These are phyloP conservation scores for Phytopythium boreale DNA, from an alignment of 352 stramenopile genomes.

Conservation along the genomic window DNA sequence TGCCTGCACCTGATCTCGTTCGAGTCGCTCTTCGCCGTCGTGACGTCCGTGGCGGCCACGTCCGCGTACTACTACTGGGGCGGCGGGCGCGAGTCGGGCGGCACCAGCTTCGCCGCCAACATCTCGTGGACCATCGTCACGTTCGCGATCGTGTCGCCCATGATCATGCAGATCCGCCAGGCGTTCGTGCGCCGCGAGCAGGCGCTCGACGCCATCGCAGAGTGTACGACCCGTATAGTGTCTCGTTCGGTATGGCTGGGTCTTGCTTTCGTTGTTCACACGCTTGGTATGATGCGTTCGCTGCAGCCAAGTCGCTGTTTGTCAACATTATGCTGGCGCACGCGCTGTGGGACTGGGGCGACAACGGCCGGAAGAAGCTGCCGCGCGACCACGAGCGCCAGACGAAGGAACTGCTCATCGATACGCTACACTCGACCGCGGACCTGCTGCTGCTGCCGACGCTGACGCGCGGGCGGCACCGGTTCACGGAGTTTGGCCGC, in stretches of 20 bases:
- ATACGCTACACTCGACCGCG: slow-evolving; percentile 41
- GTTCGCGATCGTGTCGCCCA: slow-evolving; percentile 78
- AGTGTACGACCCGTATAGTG: slow-evolving; percentile 26
- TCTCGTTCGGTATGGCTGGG: too few species aligned
- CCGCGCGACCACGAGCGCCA: slow-evolving; percentile 42
- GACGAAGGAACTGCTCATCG: slow-evolving; percentile 56
- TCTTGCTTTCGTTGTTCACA: background rate
- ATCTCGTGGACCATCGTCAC: slow-evolving; percentile 84
- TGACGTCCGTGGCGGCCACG: slow-evolving; percentile 56
- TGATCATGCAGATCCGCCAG: slow-evolving; percentile 89
- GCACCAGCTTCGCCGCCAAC: slow-evolving; percentile 65
- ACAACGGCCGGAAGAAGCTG: slow-evolving; percentile 56
- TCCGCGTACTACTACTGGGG: slow-evolving; percentile 70
- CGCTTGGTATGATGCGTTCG: slow-evolving; percentile 9
- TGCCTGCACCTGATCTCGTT: slow-evolving; percentile 72
- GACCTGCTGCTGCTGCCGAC: slow-evolving; percentile 64
- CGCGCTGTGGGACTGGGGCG: slow-evolving; percentile 79
- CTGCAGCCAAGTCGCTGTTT: slow-evolving; percentile 55
- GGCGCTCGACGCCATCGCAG: slow-evolving; percentile 62
- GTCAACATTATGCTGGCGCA: slow-evolving; percentile 75
- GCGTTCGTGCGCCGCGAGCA: slow-evolving; percentile 73
- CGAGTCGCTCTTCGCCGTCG: slow-evolving; percentile 68
- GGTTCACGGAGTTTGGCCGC: slow-evolving; percentile 51
- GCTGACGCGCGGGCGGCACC: slow-evolving; percentile 65
- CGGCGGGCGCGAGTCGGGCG: slow-evolving; percentile 19